Evolutionary conservation across 805 yeast genomes (phyloP), one percentile per base, ranked within the genome.

Genomic region (Kuraishia borneana): DNA sequence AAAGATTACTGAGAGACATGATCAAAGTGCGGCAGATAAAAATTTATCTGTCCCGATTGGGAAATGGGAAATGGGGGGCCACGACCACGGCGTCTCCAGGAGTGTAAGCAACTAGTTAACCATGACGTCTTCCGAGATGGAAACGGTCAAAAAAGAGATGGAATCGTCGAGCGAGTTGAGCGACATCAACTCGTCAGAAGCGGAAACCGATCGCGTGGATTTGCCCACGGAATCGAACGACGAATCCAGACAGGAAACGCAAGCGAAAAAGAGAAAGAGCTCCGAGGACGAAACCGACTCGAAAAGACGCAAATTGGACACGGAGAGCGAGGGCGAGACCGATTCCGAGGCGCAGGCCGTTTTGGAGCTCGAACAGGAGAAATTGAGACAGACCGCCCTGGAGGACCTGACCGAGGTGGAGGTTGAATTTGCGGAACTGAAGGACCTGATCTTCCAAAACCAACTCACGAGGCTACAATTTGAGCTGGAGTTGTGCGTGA

Each of bases 141-240:
- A 25, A 5, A 25, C 16, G 16, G 44, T 8, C 28, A 17, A 30
- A 23, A 21, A 30, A 23, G 21, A 48, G 45, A 34, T 58, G 48
- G 56, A 34, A 36, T 46, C 21, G 39, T 54, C 51, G 13, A 60
- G 65, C 27, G 82, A 73, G 36, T 53, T 73, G 41, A 75, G 71
- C 32, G 80, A 73, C 35, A 63, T 72, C 37, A 76, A 67, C 36
- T 68, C 76, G 43, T 79, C 92, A 12, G 96, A 87, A 55, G 95
- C 92, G 13, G 96, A 87, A 51, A 87, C 96, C 0, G 96, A 87
- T 50, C 79, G 73, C 45, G 74, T 85, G 83, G 89, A 75, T 26
- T 28, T 23, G n/a, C 20, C 5, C n/a, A 17, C 12, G 12, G 7
- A 21, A n/a, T 17, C 14, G 28, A 13, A 16, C 16, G 30, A 13